phyloP scores from a whole-genome alignment of 805 yeast species.

The Lipomyces lipofer region DNA sequence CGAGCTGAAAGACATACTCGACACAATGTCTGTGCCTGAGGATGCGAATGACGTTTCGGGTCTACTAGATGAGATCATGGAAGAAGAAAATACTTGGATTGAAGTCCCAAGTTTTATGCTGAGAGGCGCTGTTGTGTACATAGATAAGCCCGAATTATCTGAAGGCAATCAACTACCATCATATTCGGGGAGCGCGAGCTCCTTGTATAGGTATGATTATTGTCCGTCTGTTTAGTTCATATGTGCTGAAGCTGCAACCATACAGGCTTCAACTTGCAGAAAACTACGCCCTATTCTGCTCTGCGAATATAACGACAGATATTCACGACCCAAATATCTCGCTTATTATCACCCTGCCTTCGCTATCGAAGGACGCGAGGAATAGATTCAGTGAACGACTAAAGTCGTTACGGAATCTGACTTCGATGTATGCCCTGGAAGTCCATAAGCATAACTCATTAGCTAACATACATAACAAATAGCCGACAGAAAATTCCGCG shows the following conservation, averaged over 20 bases:
- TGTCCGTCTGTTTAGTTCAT: too few relatives aligned
- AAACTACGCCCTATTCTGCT: conserved; percentile 38
- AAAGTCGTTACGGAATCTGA: too few relatives aligned
- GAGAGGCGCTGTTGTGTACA: conserved; percentile 9
- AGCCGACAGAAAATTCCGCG: conserved; percentile 22
- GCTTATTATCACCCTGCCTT: conserved; percentile 35
- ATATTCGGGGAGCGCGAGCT: too few relatives aligned
- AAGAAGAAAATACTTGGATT: conserved; percentile 31
- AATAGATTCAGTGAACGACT: too few relatives aligned
- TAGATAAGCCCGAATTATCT: conserved; percentile 5
- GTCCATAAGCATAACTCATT: too few relatives aligned
- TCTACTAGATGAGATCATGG: conserved; percentile 34
- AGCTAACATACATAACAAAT: too few relatives aligned
- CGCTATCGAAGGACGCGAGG: too few relatives aligned
- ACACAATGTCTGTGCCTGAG: conserved; percentile 20
- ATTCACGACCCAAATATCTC: conserved; percentile 42
- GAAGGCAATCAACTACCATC: background rate
- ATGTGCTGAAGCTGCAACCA: too few relatives aligned
- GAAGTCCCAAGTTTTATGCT: conserved; percentile 38
- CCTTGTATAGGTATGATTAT: too few relatives aligned
- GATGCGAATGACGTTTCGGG: background rate
- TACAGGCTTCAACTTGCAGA: background rate
- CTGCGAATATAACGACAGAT: conserved; percentile 44
- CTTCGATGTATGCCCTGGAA: too few relatives aligned
- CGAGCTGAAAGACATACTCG: conserved; percentile 33